Percentiles rank a stretch among this genome's conserved stretches.
phyloP scores from a whole-genome alignment of 192 early-diverging fungal species.

The Coemansia sp. region DNA sequence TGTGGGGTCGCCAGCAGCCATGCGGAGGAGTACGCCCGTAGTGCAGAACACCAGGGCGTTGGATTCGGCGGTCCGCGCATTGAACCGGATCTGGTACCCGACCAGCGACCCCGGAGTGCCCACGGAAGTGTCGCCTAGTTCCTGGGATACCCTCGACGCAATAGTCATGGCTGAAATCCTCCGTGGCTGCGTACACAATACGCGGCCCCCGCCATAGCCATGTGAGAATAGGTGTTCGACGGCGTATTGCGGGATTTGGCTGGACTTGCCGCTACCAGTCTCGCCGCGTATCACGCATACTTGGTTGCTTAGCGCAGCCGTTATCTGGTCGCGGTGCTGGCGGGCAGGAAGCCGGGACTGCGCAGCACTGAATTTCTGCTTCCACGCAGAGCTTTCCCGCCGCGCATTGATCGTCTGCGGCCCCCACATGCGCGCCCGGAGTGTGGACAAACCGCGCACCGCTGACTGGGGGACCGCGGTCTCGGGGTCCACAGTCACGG shows the following conservation, averaged over 20 bases:
- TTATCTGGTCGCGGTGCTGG: conserved; percentile 10
- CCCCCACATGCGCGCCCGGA: conserved; percentile 10
- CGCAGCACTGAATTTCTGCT: conserved; percentile 1
- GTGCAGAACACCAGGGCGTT: conserved; percentile 70
- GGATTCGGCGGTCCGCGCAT: conserved; percentile 52
- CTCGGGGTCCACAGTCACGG: neutral
- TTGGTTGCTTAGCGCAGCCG: conserved; percentile 12
- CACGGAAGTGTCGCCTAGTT: conserved; percentile 50
- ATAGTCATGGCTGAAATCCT: conserved; percentile 71
- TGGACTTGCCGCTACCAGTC: conserved; percentile 60
- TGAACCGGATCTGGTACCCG: conserved; percentile 63
- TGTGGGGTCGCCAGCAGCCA: conserved; percentile 41
- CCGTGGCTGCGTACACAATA: conserved; percentile 89
- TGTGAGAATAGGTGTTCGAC: conserved; percentile 63
- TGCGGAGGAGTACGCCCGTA: conserved; percentile 62
- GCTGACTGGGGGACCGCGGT: neutral
- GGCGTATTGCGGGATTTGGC: conserved; percentile 82
- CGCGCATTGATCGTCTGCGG: conserved; percentile 2
- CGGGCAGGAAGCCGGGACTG: conserved; percentile 26
- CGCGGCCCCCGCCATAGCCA: conserved; percentile 41
- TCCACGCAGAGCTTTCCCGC: neutral
- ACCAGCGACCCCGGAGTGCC: conserved; percentile 33
- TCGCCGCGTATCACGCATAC: conserved; percentile 41
- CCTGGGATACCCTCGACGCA: conserved; percentile 61
- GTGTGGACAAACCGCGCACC: neutral